A percentile compares a stretch with the other conserved stretches of the same genome.
Conservation (phyloP, 179 eudicot species). For the Vitellaria paradoxa region DNA sequence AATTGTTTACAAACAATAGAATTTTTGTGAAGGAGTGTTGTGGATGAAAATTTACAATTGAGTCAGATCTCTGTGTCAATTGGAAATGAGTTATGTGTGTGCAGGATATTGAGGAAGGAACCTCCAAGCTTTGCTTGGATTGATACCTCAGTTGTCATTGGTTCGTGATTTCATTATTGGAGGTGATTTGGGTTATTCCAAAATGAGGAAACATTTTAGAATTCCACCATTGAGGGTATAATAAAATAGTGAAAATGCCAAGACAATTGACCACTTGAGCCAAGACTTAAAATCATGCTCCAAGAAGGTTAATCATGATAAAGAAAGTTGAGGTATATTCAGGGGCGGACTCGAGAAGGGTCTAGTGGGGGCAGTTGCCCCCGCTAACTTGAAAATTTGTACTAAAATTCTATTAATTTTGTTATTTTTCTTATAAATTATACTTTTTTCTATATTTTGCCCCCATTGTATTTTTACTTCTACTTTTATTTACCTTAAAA, state of each 20-base stretch:
- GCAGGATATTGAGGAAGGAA: neutral
- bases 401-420: too few relatives aligned
- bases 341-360: too few relatives aligned
- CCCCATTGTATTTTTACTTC: too few relatives aligned
- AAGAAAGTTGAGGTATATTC: too few relatives aligned
- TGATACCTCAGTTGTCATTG: neutral
- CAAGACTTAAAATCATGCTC: too few relatives aligned
- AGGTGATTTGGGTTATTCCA: neutral
- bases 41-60: neutral
- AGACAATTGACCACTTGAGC: neutral
- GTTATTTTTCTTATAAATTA: too few relatives aligned
- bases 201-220: neutral
- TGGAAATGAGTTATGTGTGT: neutral
- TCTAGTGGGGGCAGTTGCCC: too few relatives aligned
- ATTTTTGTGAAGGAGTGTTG: neutral
- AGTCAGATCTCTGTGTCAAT: neutral
- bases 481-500: too few relatives aligned
- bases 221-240: neutral
- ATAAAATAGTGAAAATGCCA: neutral
- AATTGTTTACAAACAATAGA: too few relatives aligned
- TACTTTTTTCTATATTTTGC: too few relatives aligned
- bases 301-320: too few relatives aligned
- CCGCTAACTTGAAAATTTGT: too few relatives aligned
- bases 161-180: neutral
- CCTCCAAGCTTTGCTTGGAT: neutral